Base-by-base conservation (phyloP, 768 basidiomycete genomes). In the Trametes coccinea region DNA sequence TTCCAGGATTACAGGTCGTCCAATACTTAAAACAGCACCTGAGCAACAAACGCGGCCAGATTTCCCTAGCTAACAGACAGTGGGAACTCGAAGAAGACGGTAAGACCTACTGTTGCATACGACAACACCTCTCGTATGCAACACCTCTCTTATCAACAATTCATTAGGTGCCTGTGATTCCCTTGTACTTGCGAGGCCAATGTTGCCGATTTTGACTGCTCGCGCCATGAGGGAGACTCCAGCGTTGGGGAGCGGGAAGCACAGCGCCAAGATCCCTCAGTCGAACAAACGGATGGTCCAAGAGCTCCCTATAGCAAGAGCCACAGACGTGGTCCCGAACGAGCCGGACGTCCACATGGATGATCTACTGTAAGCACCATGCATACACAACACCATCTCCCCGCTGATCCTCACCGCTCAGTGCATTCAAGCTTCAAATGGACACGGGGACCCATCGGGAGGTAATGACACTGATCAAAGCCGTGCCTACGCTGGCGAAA, bases 161-260 rank as follows among this genome's bases (percentile, higher is more conserved):
- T 29, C 30, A 2, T 0, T 10, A 62, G 61, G 29, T 34, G 52
- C 56, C 4, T 54, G 61, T 46, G 60, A 41, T 22, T 2, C 4
- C 8, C 54, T 52, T 39, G 13, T 46, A 6, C 45, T 53, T 2
- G 11, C 40, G 2, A 75, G 78, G 56, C 79, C 76, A 5, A 68
- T 82, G 60, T 74, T 77, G 9, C 79, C 83, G 10, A 66, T 83
- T 11, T 64, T 84, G 17, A 81, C 84, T 46, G 73, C 75, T 39
- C 74, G 75, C 14, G 79, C 86, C 3, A 73, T 71, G 40, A 77
- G 72, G n/a, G 75, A 79, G 66, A 85, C 83, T 8, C 83, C 82
- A 1, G 72, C 69, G 39, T 63, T 78, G 6, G 80, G 82, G 48
- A 57, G 65, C 63, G 14, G 70, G 70, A n/a, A 62, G 66, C 29